Percentiles rank a stretch among this genome's conserved stretches.
Evolutionary conservation across 345 rosid species (phyloP).

Genomic region (Kernera saxatilis): DNA sequence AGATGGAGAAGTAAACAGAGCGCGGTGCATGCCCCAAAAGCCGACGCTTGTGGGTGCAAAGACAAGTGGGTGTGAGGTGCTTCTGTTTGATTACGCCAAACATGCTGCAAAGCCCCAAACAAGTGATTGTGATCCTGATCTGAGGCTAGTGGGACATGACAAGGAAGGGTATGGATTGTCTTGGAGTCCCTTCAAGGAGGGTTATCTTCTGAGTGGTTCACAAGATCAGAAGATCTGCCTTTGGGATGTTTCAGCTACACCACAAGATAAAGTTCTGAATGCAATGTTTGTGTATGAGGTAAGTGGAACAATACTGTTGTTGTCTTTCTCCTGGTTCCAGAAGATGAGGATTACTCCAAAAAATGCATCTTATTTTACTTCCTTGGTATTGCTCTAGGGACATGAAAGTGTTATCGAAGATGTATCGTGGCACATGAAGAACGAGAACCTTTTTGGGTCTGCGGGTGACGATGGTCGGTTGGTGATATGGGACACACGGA

Average conservation of each 20-base stretch:
- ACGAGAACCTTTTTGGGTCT: conserved; percentile 79
- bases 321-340: background rate
- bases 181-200: conserved; percentile 84
- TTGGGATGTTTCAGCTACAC: conserved; percentile 70
- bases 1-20: conserved; percentile 94
- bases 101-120: conserved; percentile 39
- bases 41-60: conserved; percentile 64
- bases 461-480: conserved; percentile 79
- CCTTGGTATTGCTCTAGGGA: conserved; percentile 40
- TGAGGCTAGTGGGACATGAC: conserved; percentile 83
- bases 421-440: conserved; percentile 88
- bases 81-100: conserved; percentile 65
- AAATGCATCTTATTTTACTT: background rate
- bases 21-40: conserved; percentile 86
- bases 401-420: conserved; percentile 75
- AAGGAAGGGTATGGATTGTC: conserved; percentile 91
- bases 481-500: conserved; percentile 84
- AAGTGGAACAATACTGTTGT: background rate
- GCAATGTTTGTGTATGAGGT: conserved; percentile 74
- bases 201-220: conserved; percentile 87
- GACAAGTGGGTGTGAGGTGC: conserved; percentile 75
- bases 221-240: conserved; percentile 78
- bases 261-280: conserved; percentile 53
- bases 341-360: background rate
- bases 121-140: conserved; percentile 64